Conservation (phyloP, 164 flowering plant species). For the Taxillus chinensis region DNA sequence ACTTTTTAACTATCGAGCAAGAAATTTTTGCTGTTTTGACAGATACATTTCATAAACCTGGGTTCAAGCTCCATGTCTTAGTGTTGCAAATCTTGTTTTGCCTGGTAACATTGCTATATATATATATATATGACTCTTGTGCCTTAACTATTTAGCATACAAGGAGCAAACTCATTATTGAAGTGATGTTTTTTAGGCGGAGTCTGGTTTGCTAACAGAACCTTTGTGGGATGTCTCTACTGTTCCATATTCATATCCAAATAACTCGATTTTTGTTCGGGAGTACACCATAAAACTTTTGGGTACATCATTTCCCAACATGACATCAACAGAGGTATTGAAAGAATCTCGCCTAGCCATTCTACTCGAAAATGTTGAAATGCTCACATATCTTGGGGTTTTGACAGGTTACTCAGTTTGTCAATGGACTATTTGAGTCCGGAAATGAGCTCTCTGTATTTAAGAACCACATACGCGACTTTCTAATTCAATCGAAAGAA, state of each 20-base stretch:
- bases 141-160: too few species aligned
- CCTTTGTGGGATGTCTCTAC: neutral
- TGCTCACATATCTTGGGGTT: neutral
- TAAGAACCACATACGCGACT: slow-evolving; percentile 80
- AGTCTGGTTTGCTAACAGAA: neutral
- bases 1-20: neutral
- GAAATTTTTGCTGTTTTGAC: slow-evolving; percentile 28
- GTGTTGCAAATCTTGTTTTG: slow-evolving; percentile 87
- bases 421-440: slow-evolving; percentile 28
- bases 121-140: too few species aligned
- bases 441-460: slow-evolving; percentile 67
- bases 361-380: neutral
- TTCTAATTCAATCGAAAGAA: slow-evolving; percentile 94
- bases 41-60: slow-evolving; percentile 98
- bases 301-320: neutral
- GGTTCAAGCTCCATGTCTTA: slow-evolving; percentile 89
- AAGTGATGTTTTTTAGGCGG: neutral
- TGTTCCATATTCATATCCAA: neutral
- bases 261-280: neutral
- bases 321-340: neutral
- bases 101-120: slow-evolving; percentile 41
- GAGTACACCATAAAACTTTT: neutral
- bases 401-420: slow-evolving; percentile 5
- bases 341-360: neutral
- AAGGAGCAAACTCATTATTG: neutral